Evolutionary conservation across 73 alveolate species (phyloP), one percentile per base, ranked within the genome.

Genomic region (Paramecium caudatum): DNA sequence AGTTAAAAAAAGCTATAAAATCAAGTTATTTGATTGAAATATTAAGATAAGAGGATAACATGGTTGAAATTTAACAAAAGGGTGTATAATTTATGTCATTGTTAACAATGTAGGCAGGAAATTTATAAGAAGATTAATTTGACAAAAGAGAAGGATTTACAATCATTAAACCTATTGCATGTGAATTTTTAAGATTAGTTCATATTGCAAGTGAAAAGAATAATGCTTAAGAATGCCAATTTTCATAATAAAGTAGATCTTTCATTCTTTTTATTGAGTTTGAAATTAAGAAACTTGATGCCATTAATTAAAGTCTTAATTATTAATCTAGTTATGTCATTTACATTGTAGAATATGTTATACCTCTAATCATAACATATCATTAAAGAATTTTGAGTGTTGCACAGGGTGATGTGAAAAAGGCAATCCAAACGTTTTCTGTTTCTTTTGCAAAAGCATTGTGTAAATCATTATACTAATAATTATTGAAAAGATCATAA

Each of bases 261-360:
- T 37, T 74, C 25, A 74, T 74, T 19, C 43, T 19, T 39, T 37
- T 74, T 16, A 25, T 74, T 45, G 88, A 74, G 19, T 74, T n/a
- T 39, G 88, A 74, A 45, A 74, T n/a, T 19, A 74, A 37, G 32
- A 74, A 74, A 74, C 10, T 74, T 23, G 88, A 41, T 13, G 69
- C 55, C 32, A 47, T 74, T 21, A 27, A 13, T 1, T 30, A 21
- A 15, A 43, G 65, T 41, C n/a, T 41, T 15, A 37, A 37, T 27
- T 43, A 41, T 45, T 19, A 30, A 74, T 21, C 36, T 41, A 17
- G 21, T 34, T 74, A 74, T 45, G 1, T 74, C 10, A 43, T 41
- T 39, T 74, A 74, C 43, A 4, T 74, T 2, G 55, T 74, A 17
- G 88, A 47, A n/a, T 74, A 74, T 34, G 43, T 74, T 5, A 21